Evolutionary conservation across 352 stramenopile genomes (phyloP).

Genomic region (Globisporangium cystogenes): DNA sequence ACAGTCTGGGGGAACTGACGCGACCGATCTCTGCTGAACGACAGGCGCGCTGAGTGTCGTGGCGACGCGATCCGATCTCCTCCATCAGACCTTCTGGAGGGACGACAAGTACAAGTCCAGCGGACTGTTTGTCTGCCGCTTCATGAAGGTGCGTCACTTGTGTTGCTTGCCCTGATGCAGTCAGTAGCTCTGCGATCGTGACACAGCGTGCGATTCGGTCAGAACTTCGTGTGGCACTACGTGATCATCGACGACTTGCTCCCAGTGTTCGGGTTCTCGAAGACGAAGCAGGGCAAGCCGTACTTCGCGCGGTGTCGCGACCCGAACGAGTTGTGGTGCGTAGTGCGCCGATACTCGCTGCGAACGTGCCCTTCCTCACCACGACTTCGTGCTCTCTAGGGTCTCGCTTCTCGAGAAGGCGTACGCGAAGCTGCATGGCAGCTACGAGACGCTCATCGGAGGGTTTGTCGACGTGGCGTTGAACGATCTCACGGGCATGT

Average conservation of each 20-base stretch:
- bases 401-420: conserved; percentile 89
- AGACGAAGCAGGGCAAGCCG: conserved; percentile 72
- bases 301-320: conserved; percentile 83
- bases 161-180: neutral
- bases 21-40: neutral
- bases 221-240: conserved; percentile 90
- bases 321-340: conserved; percentile 84
- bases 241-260: conserved; percentile 90
- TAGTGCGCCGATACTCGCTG: neutral
- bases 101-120: conserved; percentile 64
- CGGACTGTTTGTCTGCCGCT: conserved; percentile 86
- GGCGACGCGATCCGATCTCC: conserved; percentile 69
- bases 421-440: conserved; percentile 90
- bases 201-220: neutral
- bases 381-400: conserved; percentile 21
- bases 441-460: conserved; percentile 86
- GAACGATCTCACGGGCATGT: conserved; percentile 89
- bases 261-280: conserved; percentile 81
- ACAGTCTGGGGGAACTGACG: neutral
- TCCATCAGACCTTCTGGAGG: conserved; percentile 81
- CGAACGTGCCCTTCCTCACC: neutral
- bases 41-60: conserved; percentile 84
- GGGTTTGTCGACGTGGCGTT: conserved; percentile 88
- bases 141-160: conserved; percentile 78
- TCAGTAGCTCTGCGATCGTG: neutral